A percentile compares a stretch with the other conserved stretches of the same genome.
Evolutionary conservation across 441 rosid species (phyloP).

Genomic region (Adansonia madagascariensis): DNA sequence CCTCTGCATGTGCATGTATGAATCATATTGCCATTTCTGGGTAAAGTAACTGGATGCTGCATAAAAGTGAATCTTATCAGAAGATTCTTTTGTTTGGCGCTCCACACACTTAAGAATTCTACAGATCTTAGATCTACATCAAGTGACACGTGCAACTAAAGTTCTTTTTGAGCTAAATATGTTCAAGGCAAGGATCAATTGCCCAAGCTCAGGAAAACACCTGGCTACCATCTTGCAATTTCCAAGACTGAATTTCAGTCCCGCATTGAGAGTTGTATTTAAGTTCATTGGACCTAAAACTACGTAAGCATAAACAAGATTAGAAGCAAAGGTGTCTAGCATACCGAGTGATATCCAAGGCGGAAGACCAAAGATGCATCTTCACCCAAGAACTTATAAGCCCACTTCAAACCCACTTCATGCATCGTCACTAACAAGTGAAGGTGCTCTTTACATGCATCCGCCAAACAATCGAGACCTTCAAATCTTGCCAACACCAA

Average conservation of each 20-base stretch:
- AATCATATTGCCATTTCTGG: background rate
- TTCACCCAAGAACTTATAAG: conserved; percentile 61
- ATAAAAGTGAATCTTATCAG: background rate
- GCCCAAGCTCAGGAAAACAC: background rate
- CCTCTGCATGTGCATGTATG: conserved; percentile 1
- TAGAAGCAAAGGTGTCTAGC: conserved; percentile 19
- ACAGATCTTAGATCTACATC: background rate
- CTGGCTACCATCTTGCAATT: conserved; percentile 3
- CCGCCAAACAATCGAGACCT: conserved; percentile 70
- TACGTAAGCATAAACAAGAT: background rate
- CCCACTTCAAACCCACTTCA: conserved; percentile 72
- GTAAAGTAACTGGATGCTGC: background rate
- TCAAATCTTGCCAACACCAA: conserved; percentile 62
- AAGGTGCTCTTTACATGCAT: conserved; percentile 64
- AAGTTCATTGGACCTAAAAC: background rate
- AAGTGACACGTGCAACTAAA: background rate
- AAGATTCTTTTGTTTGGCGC: conserved; percentile 5
- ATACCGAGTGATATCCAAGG: conserved; percentile 92
- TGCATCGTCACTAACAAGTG: conserved; percentile 64
- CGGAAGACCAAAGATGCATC: conserved; percentile 76
- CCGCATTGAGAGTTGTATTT: background rate
- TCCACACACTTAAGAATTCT: conserved; percentile 7
- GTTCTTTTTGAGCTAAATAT: background rate
- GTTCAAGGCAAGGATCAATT: background rate
- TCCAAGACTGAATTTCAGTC: conserved; percentile 14